phyloP scores from a whole-genome alignment of 202 grass and related monocot species.

The Brachypodium distachyon region DNA sequence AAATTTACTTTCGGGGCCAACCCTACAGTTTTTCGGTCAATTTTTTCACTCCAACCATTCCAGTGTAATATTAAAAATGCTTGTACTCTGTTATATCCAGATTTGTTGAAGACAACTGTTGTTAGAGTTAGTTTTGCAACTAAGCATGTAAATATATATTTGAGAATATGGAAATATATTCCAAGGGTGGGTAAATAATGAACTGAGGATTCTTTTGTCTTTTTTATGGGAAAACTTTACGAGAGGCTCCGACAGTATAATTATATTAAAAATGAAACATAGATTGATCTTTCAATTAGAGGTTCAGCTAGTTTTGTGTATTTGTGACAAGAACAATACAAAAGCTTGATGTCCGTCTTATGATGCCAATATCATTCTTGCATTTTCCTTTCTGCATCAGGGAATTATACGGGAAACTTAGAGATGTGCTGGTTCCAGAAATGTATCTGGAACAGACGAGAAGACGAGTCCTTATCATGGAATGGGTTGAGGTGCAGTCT shows the following conservation, averaged over 20 bases:
- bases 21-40: too few species aligned
- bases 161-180: not conserved
- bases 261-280: too few species aligned
- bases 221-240: too few species aligned
- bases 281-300: not conserved
- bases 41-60: not conserved
- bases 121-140: not conserved
- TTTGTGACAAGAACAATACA: not conserved
- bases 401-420: slow-evolving; percentile 79
- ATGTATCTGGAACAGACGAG: slow-evolving; percentile 86
- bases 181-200: not conserved
- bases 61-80: not conserved
- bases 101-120: not conserved
- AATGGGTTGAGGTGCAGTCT: slow-evolving; percentile 87
- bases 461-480: slow-evolving; percentile 74
- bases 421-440: slow-evolving; percentile 78
- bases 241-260: too few species aligned
- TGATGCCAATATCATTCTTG: not conserved
- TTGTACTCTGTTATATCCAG: not conserved
- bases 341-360: not conserved
- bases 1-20: too few species aligned
- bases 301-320: not conserved
- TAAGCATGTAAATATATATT: not conserved
- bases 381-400: slow-evolving; percentile 32
- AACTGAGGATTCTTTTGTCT: not conserved